Base-by-base conservation (phyloP, 805 yeast species). In the Pichia phayaonensis region DNA sequence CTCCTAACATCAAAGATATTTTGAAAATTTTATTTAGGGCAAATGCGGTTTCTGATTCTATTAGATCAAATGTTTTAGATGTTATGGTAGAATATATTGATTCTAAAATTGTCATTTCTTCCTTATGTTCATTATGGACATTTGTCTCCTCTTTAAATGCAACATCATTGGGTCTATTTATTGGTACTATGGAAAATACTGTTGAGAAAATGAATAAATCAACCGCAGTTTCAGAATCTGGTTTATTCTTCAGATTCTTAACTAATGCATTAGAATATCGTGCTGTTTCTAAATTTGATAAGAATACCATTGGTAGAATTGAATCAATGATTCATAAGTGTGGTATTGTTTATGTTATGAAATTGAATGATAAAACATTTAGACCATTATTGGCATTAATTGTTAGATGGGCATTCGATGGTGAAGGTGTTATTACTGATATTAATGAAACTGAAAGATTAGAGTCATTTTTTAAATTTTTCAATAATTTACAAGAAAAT, bases 341-440 rank as follows among this genome's bases (percentile, higher is more conserved):
- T 63, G 90, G 86, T 21, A 80, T 92, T 56, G 72, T 73, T 23
- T 83, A 81, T 58, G 95, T 92, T 20, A 76, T 94, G 83, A 90
- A 92, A 68, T 77, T 94, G 69, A 94, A 94, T 64, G 99, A 94
- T 65, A 89, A 88, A 70, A 79, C 83, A 22, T 94, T 94, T 76
- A 80, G 97, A 63, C 99, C 99, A 20, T 72, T 88, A 62, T 94
- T 94, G 69, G 92, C 90, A 8, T 73, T 83, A 24, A 72, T 89
- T 59, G 90, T 86, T 13, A 80, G 90, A 64, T 94, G 99, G 99
- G 95, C 97, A 2, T 78, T 87, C 59, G 86, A 83, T 55, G 95
- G 90, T 51, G 95, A 84, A 65, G 90, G 86, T 42, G 77, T 78
- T 13, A 49, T 48, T 20, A 69, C 64, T 4, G 57, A 66, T 7